Percentiles rank a stretch among this genome's conserved stretches.
Conservation (phyloP, 768 basidiomycete species). For the Royoungia palumana region DNA sequence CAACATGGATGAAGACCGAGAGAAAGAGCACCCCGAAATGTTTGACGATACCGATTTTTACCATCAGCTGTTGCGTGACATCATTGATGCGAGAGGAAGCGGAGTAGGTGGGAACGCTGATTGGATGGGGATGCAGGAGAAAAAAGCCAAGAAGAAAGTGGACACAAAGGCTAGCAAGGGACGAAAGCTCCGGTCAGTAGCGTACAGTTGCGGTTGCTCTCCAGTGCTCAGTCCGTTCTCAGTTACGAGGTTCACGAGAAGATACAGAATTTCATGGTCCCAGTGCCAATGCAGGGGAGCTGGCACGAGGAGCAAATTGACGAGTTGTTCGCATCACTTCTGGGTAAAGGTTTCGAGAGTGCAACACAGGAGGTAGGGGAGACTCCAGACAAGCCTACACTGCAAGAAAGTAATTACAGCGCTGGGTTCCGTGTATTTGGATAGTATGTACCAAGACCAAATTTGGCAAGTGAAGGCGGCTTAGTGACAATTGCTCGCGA, state of each 20-base stretch:
- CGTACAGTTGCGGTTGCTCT: background rate
- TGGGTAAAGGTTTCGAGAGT: constrained; percentile 69
- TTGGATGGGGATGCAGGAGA: constrained; percentile 65
- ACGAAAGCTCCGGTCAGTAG: constrained; percentile 74
- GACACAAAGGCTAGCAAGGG: constrained; percentile 97
- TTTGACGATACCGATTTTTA: constrained; percentile 95
- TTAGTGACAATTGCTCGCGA: no score
- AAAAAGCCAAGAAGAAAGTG: constrained; percentile 80
- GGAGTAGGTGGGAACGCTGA: constrained; percentile 47
- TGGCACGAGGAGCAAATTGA: constrained; percentile 99
- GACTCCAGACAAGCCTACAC: constrained; percentile 27
- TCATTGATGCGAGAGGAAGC: constrained; percentile 68
- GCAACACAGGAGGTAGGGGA: constrained; percentile 26
- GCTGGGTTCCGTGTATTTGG: constrained; percentile 57
- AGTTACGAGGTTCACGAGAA: constrained; percentile 96
- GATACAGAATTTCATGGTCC: constrained; percentile 95
- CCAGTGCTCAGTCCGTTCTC: constrained; percentile 9
- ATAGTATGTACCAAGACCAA: constrained; percentile 33
- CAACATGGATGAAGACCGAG: constrained; percentile 34
- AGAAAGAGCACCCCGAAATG: constrained; percentile 42
- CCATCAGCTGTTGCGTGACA: constrained; percentile 84
- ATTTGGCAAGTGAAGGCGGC: constrained; percentile 23
- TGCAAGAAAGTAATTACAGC: constrained; percentile 19
- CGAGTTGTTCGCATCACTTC: constrained; percentile 84
- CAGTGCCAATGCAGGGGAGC: constrained; percentile 57